Evolutionary conservation across 1,284 basidiomycete genomes (phyloP), one percentile per base, ranked within the genome.

Genomic region (Farysia itapuensis): DNA sequence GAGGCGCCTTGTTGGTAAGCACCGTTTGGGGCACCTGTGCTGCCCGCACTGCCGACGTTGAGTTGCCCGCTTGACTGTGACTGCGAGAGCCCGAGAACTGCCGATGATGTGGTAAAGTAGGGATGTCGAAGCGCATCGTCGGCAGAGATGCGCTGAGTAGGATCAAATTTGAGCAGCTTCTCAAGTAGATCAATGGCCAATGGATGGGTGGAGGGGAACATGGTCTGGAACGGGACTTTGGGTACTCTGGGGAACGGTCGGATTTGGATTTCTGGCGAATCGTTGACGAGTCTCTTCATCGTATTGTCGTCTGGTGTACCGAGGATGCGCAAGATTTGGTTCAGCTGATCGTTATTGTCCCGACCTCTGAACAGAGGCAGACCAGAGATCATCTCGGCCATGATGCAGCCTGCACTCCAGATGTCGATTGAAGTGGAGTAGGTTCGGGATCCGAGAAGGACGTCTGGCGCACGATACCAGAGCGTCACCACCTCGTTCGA

Each of bases 391-490:
- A 84, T 83, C 66, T 81, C 80, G 14, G 94, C 94, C 78, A 98
- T 95, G 75, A 99, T 99, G 76, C 95, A 98, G 6, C 95, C 95
- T 46, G 93, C 95, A 5, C 90, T 94, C 95, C 95, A 99, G 56
- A 98, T 90, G 79, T 99, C 95, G 75, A 99, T 97, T 16, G 90
- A 94, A 3, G 95, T 98, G 77, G 88, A 93, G 79, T 99, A 99
- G 41, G 94, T 97, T 43, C 95, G 84, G 29, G 91, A 95, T 39
- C 95, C 95, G 54, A 98, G 84, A 14, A 99, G 84, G 32, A 99
- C 95, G 75, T 99, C 95, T 1, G 95, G 95, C 0, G 95, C 94
- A 44, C 95, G 89, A 79, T 99, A 99, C 95, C 95, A 99, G 12
- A 99, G 81, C 5, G 95, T 99, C 22, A 99, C 95, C 28, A 76